A percentile compares a stretch with the other conserved stretches of the same genome.
Conservation (phyloP, 2,329 filamentous ascomycete genomes). For the Chrysoporthe deuterocubensis region DNA sequence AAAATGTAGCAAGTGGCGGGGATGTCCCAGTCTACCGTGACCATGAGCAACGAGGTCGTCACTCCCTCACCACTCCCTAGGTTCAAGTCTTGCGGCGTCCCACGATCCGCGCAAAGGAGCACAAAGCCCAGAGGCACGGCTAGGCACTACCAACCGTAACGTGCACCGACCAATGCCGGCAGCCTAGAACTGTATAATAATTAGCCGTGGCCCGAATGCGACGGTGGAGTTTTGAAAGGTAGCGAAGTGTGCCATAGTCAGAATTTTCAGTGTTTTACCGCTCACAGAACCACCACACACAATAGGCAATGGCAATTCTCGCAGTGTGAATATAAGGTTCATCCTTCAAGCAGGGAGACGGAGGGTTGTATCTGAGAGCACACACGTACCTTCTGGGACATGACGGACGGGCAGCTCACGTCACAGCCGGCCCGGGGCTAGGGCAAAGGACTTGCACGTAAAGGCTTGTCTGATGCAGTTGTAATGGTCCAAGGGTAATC, state of each 20-base stretch:
- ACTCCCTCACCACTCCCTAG: no score
- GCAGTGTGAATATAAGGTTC: constrained; percentile 26
- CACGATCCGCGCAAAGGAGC: background rate
- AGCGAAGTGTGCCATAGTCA: constrained; percentile 23
- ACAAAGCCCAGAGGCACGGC: background rate
- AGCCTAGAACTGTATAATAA: background rate
- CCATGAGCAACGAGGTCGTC: background rate
- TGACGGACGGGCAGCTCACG: background rate
- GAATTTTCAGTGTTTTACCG: constrained; percentile 30
- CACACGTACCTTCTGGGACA: background rate
- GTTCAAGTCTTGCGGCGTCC: no score
- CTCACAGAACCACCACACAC: constrained; percentile 28
- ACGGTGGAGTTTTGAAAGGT: background rate
- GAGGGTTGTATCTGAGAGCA: background rate
- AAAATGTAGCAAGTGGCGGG: background rate
- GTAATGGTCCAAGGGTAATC: no score
- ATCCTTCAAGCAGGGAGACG: constrained; percentile 18
- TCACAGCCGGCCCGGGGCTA: background rate
- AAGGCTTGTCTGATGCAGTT: no score
- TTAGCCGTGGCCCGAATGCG: background rate
- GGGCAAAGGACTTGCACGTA: background rate
- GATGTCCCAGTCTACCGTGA: background rate
- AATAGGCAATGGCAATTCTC: constrained; percentile 29
- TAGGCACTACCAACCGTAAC: background rate
- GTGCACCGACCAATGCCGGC: background rate